phyloP scores from a whole-genome alignment of 495 filamentous ascomycete genomes.

The Gamarada debralockiae region DNA sequence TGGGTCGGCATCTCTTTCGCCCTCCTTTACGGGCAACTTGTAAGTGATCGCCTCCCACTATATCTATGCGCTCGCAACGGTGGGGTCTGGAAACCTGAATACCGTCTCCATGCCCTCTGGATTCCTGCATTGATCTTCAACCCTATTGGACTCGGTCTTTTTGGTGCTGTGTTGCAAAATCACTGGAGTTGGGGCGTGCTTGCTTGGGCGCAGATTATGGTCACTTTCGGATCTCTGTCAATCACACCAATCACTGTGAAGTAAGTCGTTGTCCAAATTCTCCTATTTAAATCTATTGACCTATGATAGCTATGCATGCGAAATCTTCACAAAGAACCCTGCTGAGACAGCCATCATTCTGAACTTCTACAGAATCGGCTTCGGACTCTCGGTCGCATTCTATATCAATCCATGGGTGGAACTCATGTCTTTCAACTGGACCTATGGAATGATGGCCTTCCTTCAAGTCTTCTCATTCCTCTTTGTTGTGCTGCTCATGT shows the following conservation, averaged over 20 bases:
- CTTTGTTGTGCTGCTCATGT: conserved; percentile 28
- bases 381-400: conserved; percentile 42
- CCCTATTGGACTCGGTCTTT: conserved; percentile 43
- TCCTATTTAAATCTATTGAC: not conserved
- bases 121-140: conserved; percentile 36
- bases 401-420: conserved; percentile 43
- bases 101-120: conserved; percentile 42
- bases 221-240: conserved; percentile 35
- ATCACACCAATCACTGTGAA: conserved; percentile 41
- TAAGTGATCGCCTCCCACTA: conserved; percentile 44
- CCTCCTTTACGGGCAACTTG: conserved; percentile 34
- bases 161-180: conserved; percentile 42
- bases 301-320: conserved; percentile 10
- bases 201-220: conserved; percentile 38
- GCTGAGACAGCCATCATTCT: conserved; percentile 39
- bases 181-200: conserved; percentile 44
- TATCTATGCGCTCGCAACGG: conserved; percentile 29
- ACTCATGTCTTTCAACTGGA: conserved; percentile 42
- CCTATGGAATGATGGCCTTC: conserved; percentile 48
- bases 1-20: conserved; percentile 43
- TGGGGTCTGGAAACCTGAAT: conserved; percentile 48
- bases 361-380: conserved; percentile 38
- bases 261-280: conserved; percentile 30
- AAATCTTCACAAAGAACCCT: conserved; percentile 39
- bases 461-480: conserved; percentile 36